Conservation (phyloP, 1,284 basidiomycete genomes). For the Calocybe gambosa region DNA sequence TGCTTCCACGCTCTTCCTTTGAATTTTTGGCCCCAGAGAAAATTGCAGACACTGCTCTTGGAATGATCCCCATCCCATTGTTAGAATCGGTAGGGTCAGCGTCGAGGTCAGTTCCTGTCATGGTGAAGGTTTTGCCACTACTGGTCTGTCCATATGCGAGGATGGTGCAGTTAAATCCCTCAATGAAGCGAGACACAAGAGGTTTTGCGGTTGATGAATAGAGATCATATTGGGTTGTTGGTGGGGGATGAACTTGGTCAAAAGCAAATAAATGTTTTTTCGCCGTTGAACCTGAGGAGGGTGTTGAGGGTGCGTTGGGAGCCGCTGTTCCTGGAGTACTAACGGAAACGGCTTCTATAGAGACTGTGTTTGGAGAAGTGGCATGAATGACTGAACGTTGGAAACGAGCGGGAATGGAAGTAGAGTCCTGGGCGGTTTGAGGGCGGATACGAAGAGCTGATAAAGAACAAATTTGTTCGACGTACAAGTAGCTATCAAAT, state of each 20-base stretch:
- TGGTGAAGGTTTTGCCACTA: constrained; percentile 95
- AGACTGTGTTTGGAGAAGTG: constrained; percentile 59
- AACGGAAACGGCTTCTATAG: constrained; percentile 62
- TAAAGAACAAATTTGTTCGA: constrained; percentile 13
- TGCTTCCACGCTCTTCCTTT: constrained; percentile 66
- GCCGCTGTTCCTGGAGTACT: constrained; percentile 36
- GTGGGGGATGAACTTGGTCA: constrained; percentile 87
- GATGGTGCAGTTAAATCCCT: constrained; percentile 97
- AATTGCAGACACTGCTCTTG: constrained; percentile 89
- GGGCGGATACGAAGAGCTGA: constrained; percentile 91
- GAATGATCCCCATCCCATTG: constrained; percentile 90
- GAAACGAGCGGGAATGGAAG: constrained; percentile 87
- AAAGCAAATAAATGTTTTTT: constrained; percentile 90
- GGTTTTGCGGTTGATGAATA: constrained; percentile 82
- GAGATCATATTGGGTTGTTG: constrained; percentile 78
- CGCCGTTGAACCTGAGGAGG: constrained; percentile 47
- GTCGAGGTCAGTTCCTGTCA: constrained; percentile 88
- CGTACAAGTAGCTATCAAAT: background rate
- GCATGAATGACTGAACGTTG: constrained; percentile 85
- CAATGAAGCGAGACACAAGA: constrained; percentile 85
- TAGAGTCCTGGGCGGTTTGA: constrained; percentile 74
- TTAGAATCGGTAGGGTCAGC: constrained; percentile 69
- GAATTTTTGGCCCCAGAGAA: constrained; percentile 75
- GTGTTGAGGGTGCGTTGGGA: constrained; percentile 39
- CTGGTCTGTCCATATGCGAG: constrained; percentile 98